Percentiles rank a stretch among this genome's conserved stretches.
Evolutionary conservation across 805 yeast species (phyloP).

Genomic region (Pichia cabralensis): DNA sequence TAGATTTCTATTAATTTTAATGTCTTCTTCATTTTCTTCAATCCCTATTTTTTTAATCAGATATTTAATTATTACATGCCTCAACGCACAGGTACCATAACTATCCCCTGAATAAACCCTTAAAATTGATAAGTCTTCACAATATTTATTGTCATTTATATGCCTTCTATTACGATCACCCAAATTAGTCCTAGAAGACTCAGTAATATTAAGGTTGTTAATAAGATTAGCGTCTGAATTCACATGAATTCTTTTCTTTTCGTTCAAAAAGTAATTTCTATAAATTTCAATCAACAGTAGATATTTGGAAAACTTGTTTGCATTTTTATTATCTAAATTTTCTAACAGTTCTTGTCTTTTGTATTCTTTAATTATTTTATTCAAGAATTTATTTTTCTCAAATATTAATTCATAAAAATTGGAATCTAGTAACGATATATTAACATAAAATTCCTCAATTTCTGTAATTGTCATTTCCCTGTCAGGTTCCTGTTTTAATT

Average conservation of each 20-base stretch:
- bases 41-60: too few species aligned
- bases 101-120: constrained; percentile 11
- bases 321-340: background rate
- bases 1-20: too few species aligned
- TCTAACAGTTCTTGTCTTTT: too few species aligned
- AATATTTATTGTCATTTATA: too few species aligned
- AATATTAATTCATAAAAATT: constrained; percentile 15
- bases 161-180: too few species aligned
- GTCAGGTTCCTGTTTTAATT: background rate
- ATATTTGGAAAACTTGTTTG: background rate
- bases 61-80: constrained; percentile 7
- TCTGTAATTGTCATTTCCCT: too few species aligned
- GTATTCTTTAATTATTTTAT: background rate
- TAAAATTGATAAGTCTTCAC: constrained; percentile 8
- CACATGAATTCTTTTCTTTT: background rate
- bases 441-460: constrained; percentile 12
- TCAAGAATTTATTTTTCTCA: constrained; percentile 7
- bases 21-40: too few species aligned
- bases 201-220: too few species aligned
- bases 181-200: too few species aligned
- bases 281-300: too few species aligned
- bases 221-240: too few species aligned
- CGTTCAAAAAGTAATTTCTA: background rate
- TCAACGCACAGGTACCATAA: background rate
- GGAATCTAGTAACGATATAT: constrained; percentile 16